These are phyloP conservation scores for Tulasnella sp. DNA, from an alignment of 768 basidiomycete species.

Conservation along the genomic window DNA sequence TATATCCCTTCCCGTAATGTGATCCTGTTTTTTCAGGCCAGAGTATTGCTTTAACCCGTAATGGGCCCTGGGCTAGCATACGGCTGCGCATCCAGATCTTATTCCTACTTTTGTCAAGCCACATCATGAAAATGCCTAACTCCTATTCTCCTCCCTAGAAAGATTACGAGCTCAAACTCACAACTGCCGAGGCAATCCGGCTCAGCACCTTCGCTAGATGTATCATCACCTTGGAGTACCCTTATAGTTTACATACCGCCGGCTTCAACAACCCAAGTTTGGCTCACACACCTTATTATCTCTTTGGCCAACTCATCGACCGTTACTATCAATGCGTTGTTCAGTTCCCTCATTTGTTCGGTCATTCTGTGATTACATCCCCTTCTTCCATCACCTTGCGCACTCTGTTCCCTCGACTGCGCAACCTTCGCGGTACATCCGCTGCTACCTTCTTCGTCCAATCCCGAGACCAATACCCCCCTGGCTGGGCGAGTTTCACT, in stretches of 20 bases:
- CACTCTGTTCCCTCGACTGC: constrained; percentile 4
- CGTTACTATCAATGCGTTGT: not conserved
- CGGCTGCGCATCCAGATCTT: too few relatives aligned
- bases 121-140: not conserved
- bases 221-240: not conserved
- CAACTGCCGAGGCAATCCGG: not conserved
- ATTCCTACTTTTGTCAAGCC: too few relatives aligned
- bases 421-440: not conserved
- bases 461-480: not conserved
- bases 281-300: not conserved
- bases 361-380: not conserved
- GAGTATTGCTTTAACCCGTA: too few relatives aligned
- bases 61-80: too few relatives aligned
- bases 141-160: not conserved
- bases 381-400: not conserved
- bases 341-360: not conserved
- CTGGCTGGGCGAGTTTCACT: not conserved
- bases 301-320: constrained; percentile 9
- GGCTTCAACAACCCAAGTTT: not conserved
- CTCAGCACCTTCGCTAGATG: not conserved
- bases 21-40: too few relatives aligned
- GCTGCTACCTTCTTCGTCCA: not conserved
- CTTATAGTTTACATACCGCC: not conserved
- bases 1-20: too few relatives aligned
- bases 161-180: not conserved